Evolutionary conservation across 306 rosid genomes (phyloP), one percentile per base, ranked within the genome.

Genomic region (Fragaria nilgerrensis): DNA sequence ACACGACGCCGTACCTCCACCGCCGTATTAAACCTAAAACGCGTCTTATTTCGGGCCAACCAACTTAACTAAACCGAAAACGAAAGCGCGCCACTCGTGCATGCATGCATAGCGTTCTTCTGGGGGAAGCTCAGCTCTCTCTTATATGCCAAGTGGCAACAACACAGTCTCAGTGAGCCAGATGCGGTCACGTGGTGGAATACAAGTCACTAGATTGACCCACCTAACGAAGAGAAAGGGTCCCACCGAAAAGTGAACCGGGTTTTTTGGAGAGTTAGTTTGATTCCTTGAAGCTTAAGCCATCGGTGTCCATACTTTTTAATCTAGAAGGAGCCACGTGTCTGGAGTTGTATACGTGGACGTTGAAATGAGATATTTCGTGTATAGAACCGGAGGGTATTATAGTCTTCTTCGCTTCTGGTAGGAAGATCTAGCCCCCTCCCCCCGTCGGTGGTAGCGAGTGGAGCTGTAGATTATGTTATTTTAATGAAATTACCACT

Each of bases 61-160:
- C 85, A 81, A 83, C 89, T 78, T 78, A 87, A 85, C 85, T n/a
- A 15, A 29, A 80, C 85, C 70, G 65, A 77, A 77, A 82, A 78
- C 13, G 36, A 75, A 12, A 17, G 1, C 41, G 36, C 36, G 17
- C 17, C 65, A 1, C 1, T 53, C 23, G 20, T 19, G 23, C 65
- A 0, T 13, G 39, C 39, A 61, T 61, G 66, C 67, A 62, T 61
- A 39, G 67, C 4, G 39, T 68, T 72, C 84, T 77, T 79, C 84
- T 47, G 7, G 0, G 63, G 61, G 43, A 69, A 34, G 15, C 23
- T 70, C 81, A 49, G 48, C 9, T 59, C 32, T 59, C 39, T 1
- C 44, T 5, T 5, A 39, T 39, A 12, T 41, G 44, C 87, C 83
- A 78, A 11, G 80, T 78, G 87, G 76, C 81, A 5, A 14, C 0